Evolutionary conservation across 768 basidiomycete species (phyloP), one percentile per base, ranked within the genome.

Genomic region (Cubamyces sp.): DNA sequence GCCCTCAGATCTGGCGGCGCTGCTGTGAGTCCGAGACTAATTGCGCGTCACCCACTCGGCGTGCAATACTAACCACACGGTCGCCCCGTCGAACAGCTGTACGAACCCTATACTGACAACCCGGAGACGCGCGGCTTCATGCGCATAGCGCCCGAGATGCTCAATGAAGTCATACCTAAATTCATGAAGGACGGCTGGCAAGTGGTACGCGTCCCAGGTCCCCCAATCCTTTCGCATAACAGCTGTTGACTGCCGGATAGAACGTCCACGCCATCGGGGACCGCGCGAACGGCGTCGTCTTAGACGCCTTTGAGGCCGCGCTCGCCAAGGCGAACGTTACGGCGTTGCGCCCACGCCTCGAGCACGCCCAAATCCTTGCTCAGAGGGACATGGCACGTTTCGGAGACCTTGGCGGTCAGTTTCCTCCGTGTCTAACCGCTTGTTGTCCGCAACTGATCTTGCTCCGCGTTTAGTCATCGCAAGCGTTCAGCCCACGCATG

Each of bases 1-100:
- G 95, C 94, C 30, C 77, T 97, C 40, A 84, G 95, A 34, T 89
- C 89, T n/a, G 89, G 92, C 60, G 95, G 94, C 47, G 93, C 95
- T 47, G 94, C 95, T 45, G 89, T 90, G 75, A 73, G 79, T 26
- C n/a, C 40, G 9, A 69, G 3, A 21, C 8, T 11, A 12, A 5
- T 12, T 43, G 47, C 26, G 34, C 47, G 34, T 11, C 12, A 19
- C 47, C 14, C 9, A 39, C 30, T 7, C 26, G 25, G n/a, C n/a
- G 15, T 26, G 14, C 23, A 5, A 23, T 37, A 7, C 14, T 41
- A 3, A 19, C 26, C 26, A n/a, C 25, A n/a, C 12, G 43, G 16
- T 19, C 21, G 46, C 46, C 34, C 57, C 21, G 58, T 54, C 25
- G 26, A 26, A 14, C 65, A 91, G 89, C 78, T 97, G 40, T 82